Conservation (phyloP, 345 rosid species). For the Barbarea vulgaris region DNA sequence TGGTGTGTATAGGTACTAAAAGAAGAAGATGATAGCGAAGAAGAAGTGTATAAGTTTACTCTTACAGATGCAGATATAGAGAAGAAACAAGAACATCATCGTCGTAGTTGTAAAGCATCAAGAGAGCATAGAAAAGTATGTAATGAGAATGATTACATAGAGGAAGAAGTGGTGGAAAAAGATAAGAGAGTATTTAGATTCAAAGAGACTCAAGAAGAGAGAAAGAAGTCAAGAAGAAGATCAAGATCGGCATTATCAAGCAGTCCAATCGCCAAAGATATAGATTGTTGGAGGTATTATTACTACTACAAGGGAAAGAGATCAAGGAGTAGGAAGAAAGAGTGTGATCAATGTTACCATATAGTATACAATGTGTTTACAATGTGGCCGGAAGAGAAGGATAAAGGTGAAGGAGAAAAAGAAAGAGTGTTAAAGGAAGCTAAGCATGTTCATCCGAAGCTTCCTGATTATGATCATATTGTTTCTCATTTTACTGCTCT, state of each 20-base stretch:
- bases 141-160: constrained; percentile 19
- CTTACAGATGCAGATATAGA: neutral
- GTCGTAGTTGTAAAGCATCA: neutral
- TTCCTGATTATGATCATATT: constrained; percentile 13
- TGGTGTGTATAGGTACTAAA: constrained; percentile 12
- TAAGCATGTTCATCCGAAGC: constrained; percentile 24
- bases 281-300: constrained; percentile 27
- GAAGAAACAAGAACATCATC: constrained; percentile 2
- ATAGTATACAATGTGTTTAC: constrained; percentile 31
- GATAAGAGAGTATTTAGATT: constrained; percentile 29
- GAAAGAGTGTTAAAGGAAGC: neutral
- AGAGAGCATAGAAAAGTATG: neutral
- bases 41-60: constrained; percentile 31
- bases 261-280: constrained; percentile 1
- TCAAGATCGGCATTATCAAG: constrained; percentile 21
- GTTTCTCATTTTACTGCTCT: constrained; percentile 6
- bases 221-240: constrained; percentile 22
- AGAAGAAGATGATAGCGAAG: neutral
- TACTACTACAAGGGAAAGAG: constrained; percentile 16
- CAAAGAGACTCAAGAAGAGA: constrained; percentile 10
- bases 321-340: constrained; percentile 19
- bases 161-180: neutral
- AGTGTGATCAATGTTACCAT: constrained; percentile 16
- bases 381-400: constrained; percentile 16
- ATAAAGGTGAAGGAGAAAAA: neutral